Evolutionary conservation across 2,329 filamentous ascomycete species (phyloP).

Genomic region (Zarea fungicola): DNA sequence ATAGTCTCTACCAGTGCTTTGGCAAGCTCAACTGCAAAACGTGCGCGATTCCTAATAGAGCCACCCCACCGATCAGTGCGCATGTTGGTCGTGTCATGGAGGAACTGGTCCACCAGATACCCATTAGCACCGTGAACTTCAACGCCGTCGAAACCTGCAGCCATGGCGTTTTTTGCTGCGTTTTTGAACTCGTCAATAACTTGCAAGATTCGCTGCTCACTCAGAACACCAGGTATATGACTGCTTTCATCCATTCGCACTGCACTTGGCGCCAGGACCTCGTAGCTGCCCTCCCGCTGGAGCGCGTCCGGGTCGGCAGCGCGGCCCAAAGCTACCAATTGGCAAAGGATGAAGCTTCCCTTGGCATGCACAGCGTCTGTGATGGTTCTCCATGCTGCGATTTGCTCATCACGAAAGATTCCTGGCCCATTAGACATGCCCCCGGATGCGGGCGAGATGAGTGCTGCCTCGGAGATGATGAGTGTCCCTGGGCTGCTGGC

Average conservation of each 20-base stretch:
- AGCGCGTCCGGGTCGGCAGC: slow-evolving; percentile 27
- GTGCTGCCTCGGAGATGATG: slow-evolving; percentile 42
- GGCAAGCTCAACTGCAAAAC: slow-evolving; percentile 41
- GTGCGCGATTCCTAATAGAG: slow-evolving; percentile 42
- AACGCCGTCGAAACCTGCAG: slow-evolving; percentile 63
- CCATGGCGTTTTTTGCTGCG: slow-evolving; percentile 47
- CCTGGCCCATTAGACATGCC: slow-evolving; percentile 41
- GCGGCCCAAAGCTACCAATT: slow-evolving; percentile 59
- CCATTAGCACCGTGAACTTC: slow-evolving; percentile 52
- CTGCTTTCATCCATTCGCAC: slow-evolving; percentile 26
- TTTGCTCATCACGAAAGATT: slow-evolving; percentile 49
- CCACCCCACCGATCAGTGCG: slow-evolving; percentile 48
- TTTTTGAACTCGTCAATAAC: slow-evolving; percentile 55
- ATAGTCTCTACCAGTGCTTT: slow-evolving; percentile 31
- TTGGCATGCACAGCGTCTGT: slow-evolving; percentile 58
- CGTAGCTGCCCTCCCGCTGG: neutral
- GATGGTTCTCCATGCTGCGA: slow-evolving; percentile 53
- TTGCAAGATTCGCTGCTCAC: slow-evolving; percentile 55
- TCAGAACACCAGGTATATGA: slow-evolving; percentile 57
- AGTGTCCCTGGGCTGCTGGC: slow-evolving; percentile 37
- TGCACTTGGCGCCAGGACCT: slow-evolving; percentile 40
- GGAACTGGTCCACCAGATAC: slow-evolving; percentile 56
- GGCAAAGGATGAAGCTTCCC: slow-evolving; percentile 53
- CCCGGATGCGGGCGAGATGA: slow-evolving; percentile 27
- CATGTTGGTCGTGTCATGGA: slow-evolving; percentile 41